Percentiles rank a stretch among this genome's conserved stretches.
Evolutionary conservation across 1,284 basidiomycete species (phyloP).

Genomic region (Cryptococcus deneoformans): DNA sequence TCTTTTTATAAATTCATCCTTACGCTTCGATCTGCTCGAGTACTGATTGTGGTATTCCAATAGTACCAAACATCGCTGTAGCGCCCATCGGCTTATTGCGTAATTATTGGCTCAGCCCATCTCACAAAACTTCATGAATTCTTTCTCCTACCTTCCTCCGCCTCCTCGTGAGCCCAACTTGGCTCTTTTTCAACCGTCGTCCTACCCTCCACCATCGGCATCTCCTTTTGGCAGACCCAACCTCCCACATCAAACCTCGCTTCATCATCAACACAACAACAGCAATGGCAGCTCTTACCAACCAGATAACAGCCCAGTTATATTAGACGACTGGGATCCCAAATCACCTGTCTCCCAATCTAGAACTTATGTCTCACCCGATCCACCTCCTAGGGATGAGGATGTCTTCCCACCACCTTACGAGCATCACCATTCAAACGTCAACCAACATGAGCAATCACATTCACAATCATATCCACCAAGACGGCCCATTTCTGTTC

Average conservation of each 20-base stretch:
- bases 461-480: not conserved
- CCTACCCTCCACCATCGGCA: conserved; percentile 1
- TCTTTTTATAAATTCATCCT: not conserved
- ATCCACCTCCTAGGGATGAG: conserved; percentile 9
- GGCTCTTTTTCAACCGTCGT: not conserved
- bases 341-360: not conserved
- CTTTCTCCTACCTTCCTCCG: not conserved
- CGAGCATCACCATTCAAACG: not conserved
- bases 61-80: too few species aligned
- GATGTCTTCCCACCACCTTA: not conserved
- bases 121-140: not conserved
- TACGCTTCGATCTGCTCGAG: too few species aligned
- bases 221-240: conserved; percentile 9
- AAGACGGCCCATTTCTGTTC: not conserved
- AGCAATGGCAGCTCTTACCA: not conserved
- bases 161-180: not conserved
- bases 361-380: conserved; percentile 9
- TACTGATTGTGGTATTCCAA: too few species aligned
- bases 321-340: not conserved
- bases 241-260: conserved; percentile 1
- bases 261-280: too few species aligned
- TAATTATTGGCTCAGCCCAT: too few species aligned
- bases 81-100: too few species aligned
- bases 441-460: too few species aligned
- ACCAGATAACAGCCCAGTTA: not conserved